Base-by-base conservation (phyloP, 2,329 filamentous ascomycete species). In the Zopfia rhizophila region DNA sequence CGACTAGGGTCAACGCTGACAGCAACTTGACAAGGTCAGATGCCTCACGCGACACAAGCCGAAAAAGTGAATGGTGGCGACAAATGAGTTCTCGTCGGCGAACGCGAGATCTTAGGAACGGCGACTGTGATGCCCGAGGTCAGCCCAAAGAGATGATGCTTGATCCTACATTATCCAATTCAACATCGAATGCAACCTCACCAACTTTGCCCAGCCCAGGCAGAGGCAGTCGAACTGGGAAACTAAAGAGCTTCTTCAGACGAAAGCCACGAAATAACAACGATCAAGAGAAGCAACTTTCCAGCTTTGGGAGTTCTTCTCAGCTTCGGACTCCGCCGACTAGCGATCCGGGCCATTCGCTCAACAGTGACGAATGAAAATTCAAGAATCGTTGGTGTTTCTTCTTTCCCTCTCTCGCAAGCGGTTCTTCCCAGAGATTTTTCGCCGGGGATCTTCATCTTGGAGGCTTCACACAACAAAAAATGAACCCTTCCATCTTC, bases 211-310 rank as follows among this genome's bases (percentile, higher is more conserved):
- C 55, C 18, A 67, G 65, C 32, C 66, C 64, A 1, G 56, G 60
- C 14, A 54, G 55, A 35, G 61, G 51, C 39, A 65, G 64, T 17
- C 61, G 61, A 8, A 60, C 65, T 3, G 67, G 60, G 5, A 68
- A 70, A 44, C 60, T 70, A 19, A 69, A 67, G 45, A 69, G 49
- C 38, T 69, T 71, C 32, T 71, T 71, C 56, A 69, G 65, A 37
- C 55, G 68, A 23, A 71, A 68, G 45, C 62, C 65, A 1, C 61
- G 53, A 31, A 58, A 48, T 19, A 53, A 53, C 30, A 54, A 58
- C 24, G 65, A 70, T 17, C 60, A 63, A 11, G 65, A 66, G 25
- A 70, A 66, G 47, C 64, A 68, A 29, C 56, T 69, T 6, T 69
- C 64, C 8, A 68, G 64, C 36, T 68, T 63, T 29, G 63, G 68